Evolutionary conservation across 345 rosid genomes (phyloP).

Genomic region (Luvunga scandens): DNA sequence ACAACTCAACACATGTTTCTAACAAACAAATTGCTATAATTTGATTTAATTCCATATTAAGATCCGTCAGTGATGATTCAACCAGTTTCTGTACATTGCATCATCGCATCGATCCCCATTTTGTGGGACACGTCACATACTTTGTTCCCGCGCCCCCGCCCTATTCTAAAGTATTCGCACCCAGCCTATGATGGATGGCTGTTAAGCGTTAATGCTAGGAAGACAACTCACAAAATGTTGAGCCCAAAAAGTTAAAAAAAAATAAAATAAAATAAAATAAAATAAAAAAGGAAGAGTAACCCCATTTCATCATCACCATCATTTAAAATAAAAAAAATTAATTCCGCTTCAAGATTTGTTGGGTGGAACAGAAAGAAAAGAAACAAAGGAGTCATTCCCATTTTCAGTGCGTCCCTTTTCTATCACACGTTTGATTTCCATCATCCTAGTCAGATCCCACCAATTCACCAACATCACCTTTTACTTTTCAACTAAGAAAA

Average conservation of each 20-base stretch:
- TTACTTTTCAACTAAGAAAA: background rate
- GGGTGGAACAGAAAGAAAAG: background rate
- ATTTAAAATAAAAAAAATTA: background rate
- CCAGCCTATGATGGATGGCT: background rate
- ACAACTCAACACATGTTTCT: background rate
- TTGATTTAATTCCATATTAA: too few species aligned
- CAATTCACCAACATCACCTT: background rate
- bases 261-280: too few species aligned
- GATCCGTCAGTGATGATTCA: background rate
- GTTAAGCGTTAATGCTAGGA: background rate
- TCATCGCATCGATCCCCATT: background rate
- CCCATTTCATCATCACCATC: background rate
- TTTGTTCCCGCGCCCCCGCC: background rate
- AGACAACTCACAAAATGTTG: background rate
- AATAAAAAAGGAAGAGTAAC: too few species aligned
- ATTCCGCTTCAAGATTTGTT: background rate
- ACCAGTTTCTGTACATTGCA: background rate
- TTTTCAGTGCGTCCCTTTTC: background rate
- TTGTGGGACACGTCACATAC: background rate
- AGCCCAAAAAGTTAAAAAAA: background rate
- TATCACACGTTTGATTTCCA: slow-evolving; percentile 22
- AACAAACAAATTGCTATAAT: background rate
- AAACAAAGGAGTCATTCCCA: background rate
- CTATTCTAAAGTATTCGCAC: background rate
- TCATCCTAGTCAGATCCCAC: slow-evolving; percentile 49